phyloP scores from a whole-genome alignment of 2,329 filamentous ascomycete genomes.

The Aspergillus sp. region DNA sequence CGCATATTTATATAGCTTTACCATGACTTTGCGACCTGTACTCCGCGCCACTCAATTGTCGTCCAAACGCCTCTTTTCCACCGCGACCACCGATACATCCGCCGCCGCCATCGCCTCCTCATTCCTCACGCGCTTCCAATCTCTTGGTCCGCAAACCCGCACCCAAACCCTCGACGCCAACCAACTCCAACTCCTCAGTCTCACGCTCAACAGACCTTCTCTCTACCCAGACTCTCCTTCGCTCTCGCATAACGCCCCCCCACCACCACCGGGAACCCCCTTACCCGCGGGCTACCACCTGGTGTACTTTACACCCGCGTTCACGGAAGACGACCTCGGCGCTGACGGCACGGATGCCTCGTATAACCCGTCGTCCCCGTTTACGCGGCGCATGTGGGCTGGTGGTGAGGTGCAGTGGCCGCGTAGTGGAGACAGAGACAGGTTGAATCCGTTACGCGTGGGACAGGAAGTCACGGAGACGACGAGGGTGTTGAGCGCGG shows the following conservation, averaged over 20 bases:
- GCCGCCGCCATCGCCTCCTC: slow-evolving; percentile 29
- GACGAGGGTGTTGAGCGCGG: slow-evolving; percentile 48
- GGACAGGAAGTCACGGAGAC: slow-evolving; percentile 51
- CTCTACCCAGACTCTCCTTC: slow-evolving; percentile 35
- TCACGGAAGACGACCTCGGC: slow-evolving; percentile 48
- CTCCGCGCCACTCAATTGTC: not conserved
- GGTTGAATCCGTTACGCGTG: slow-evolving; percentile 40
- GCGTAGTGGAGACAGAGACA: slow-evolving; percentile 15
- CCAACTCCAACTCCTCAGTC: slow-evolving; percentile 53
- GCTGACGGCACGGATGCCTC: slow-evolving; percentile 53
- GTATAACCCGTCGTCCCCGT: slow-evolving; percentile 53
- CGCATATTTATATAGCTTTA: not conserved
- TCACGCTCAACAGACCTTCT: slow-evolving; percentile 47
- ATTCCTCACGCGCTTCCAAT: slow-evolving; percentile 38
- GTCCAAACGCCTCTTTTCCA: slow-evolving; percentile 1
- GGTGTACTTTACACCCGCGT: slow-evolving; percentile 54
- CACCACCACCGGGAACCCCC: slow-evolving; percentile 36
- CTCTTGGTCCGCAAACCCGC: slow-evolving; percentile 35
- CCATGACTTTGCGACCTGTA: not conserved
- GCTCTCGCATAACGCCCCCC: slow-evolving; percentile 30
- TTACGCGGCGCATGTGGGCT: slow-evolving; percentile 61
- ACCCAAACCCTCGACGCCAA: slow-evolving; percentile 53
- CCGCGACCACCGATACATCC: slow-evolving; percentile 11
- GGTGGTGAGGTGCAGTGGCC: slow-evolving; percentile 53
- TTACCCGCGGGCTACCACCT: slow-evolving; percentile 55